Percentiles rank a stretch among this genome's conserved stretches.
Conservation (phyloP, 345 rosid species). For the Stellera chamaejasme region DNA sequence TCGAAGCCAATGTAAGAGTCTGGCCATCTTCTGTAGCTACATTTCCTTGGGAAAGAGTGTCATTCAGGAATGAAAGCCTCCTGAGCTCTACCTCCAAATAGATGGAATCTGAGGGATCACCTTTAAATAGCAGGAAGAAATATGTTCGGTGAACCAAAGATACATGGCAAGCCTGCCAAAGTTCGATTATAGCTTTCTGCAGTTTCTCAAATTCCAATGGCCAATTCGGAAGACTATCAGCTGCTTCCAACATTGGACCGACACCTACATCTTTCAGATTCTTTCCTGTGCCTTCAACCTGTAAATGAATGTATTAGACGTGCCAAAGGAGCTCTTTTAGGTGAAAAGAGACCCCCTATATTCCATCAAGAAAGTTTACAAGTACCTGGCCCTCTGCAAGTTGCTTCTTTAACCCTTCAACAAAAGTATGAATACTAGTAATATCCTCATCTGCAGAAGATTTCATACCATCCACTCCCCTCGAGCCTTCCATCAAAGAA, state of each 20-base stretch:
- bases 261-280: constrained; percentile 45
- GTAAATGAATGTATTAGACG: not conserved
- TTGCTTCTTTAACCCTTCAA: constrained; percentile 67
- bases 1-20: constrained; percentile 54
- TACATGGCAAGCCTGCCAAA: constrained; percentile 83
- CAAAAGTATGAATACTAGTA: constrained; percentile 67
- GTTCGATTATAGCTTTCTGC: constrained; percentile 57
- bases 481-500: constrained; percentile 40
- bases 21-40: constrained; percentile 48
- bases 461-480: constrained; percentile 27
- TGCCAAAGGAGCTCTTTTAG: not conserved
- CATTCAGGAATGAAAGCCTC: constrained; percentile 80
- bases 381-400: constrained; percentile 33
- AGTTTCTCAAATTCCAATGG: constrained; percentile 53
- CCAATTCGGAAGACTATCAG: constrained; percentile 44
- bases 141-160: constrained; percentile 89
- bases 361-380: not conserved
- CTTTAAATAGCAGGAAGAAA: constrained; percentile 87
- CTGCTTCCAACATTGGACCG: constrained; percentile 46
- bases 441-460: constrained; percentile 56
- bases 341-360: not conserved
- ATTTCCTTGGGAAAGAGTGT: constrained; percentile 58
- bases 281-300: constrained; percentile 33
- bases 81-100: constrained; percentile 91
- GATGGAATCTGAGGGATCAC: constrained; percentile 84